A percentile compares a stretch with the other conserved stretches of the same genome.
Evolutionary conservation across 495 filamentous ascomycete species (phyloP).

Genomic region (Cenococcum geophilum): DNA sequence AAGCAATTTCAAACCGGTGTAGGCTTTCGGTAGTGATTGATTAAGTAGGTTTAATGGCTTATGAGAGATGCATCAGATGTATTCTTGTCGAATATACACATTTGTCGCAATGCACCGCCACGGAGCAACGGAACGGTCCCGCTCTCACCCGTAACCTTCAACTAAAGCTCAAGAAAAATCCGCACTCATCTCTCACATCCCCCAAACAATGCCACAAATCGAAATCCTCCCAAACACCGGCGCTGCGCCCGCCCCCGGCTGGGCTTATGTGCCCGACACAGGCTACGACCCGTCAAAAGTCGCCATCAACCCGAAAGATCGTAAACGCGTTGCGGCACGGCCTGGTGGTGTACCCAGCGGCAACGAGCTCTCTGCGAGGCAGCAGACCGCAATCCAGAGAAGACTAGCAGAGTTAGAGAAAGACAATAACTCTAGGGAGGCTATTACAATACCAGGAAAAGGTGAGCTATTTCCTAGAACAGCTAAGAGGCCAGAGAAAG

Average conservation of each 20-base stretch:
- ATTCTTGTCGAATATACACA: too few species aligned
- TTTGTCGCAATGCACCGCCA: too few species aligned
- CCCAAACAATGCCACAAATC: conserved; percentile 51
- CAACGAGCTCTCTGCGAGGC: conserved; percentile 62
- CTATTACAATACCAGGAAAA: conserved; percentile 59
- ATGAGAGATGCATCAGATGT: too few species aligned
- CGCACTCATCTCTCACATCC: not conserved
- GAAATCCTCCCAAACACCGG: conserved; percentile 68
- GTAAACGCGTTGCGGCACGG: conserved; percentile 61
- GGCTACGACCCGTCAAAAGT: conserved; percentile 55
- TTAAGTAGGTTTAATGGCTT: too few species aligned
- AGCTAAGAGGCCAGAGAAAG: conserved; percentile 12
- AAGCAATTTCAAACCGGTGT: not conserved
- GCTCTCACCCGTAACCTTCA: conserved; percentile 5
- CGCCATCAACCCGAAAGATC: conserved; percentile 50
- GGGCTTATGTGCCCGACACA: conserved; percentile 81
- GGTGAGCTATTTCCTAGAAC: conserved; percentile 33
- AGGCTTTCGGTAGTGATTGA: too few species aligned
- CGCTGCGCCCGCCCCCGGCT: conserved; percentile 67
- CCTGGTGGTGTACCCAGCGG: conserved; percentile 40
- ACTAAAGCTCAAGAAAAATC: conserved; percentile 1
- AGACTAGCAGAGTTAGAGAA: conserved; percentile 74
- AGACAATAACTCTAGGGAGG: conserved; percentile 67
- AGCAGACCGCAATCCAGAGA: conserved; percentile 68
- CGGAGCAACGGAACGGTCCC: not conserved